phyloP scores from a whole-genome alignment of 805 yeast genomes.

The Peterozyma toletana region DNA sequence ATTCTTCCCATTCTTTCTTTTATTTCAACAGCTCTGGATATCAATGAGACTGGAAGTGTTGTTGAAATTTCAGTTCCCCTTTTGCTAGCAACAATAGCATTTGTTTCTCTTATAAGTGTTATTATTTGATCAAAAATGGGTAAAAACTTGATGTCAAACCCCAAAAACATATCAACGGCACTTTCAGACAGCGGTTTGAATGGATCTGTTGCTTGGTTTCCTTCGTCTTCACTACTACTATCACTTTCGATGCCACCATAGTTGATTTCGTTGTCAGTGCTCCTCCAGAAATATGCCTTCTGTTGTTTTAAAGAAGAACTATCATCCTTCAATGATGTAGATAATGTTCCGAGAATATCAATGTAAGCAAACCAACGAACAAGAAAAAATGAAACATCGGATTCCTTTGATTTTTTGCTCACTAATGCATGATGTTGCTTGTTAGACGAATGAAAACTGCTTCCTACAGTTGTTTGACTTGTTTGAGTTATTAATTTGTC shows the following conservation, averaged over 20 bases:
- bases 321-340: constrained; percentile 36
- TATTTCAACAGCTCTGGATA: constrained; percentile 32
- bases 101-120: constrained; percentile 26
- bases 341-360: constrained; percentile 56
- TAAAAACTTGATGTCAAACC: constrained; percentile 58
- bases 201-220: neutral
- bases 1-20: constrained; percentile 21
- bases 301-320: neutral
- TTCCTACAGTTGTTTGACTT: too few species aligned
- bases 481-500: too few species aligned
- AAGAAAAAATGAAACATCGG: constrained; percentile 45
- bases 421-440: constrained; percentile 10
- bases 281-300: constrained; percentile 11
- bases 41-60: constrained; percentile 14
- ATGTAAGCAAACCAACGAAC: constrained; percentile 64
- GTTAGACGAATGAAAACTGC: neutral
- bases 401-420: constrained; percentile 18
- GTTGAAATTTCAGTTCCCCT: constrained; percentile 8
- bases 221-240: constrained; percentile 2
- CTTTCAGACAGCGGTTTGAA: constrained; percentile 17
- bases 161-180: constrained; percentile 56
- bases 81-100: constrained; percentile 5
- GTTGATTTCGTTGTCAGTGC: constrained; percentile 11
- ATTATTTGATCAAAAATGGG: constrained; percentile 49
- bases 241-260: neutral